Conservation (phyloP, 2,329 filamentous ascomycete species). For the Sporothrix protearum region DNA sequence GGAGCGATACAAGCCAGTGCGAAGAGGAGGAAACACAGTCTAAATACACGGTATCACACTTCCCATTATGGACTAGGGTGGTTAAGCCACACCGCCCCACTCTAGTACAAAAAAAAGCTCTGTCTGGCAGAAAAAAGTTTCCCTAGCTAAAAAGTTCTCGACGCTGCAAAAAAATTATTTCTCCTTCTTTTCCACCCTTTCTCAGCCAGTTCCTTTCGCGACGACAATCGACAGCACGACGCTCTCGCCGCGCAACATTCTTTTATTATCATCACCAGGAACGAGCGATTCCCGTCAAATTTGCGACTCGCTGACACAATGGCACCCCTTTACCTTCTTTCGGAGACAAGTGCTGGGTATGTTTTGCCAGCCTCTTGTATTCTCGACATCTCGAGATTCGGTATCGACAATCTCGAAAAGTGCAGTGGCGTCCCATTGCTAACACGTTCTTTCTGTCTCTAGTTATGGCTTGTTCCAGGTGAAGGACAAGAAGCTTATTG, state of each 20-base stretch:
- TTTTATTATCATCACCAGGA: not conserved
- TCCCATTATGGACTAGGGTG: conserved; percentile 23
- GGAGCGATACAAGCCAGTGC: not conserved
- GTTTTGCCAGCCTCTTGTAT: conserved; percentile 33
- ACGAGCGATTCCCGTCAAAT: conserved; percentile 1
- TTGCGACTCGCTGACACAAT: conserved; percentile 47
- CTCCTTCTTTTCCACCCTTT: conserved; percentile 17
- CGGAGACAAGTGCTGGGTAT: conserved; percentile 82
- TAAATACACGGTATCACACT: not conserved
- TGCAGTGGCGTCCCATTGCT: conserved; percentile 28
- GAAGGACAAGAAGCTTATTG: conserved; percentile 96
- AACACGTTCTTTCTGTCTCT: conserved; percentile 32
- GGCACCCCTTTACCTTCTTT: conserved; percentile 81
- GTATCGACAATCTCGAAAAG: not conserved
- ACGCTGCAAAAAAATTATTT: conserved; percentile 28
- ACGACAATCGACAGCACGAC: conserved; percentile 15
- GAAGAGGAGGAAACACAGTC: not conserved
- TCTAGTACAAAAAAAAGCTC: conserved; percentile 25
- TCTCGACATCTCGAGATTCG: not conserved
- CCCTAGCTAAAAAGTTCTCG: conserved; percentile 22
- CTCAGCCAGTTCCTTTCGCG: conserved; percentile 21
- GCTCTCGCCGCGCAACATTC: conserved; percentile 12
- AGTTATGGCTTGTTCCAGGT: conserved; percentile 98
- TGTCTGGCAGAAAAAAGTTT: conserved; percentile 30
- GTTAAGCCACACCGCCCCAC: conserved; percentile 24